Percentiles rank a stretch among this genome's conserved stretches.
Conservation (phyloP, 768 basidiomycete genomes). For the Pleurotus citrinopileatus region DNA sequence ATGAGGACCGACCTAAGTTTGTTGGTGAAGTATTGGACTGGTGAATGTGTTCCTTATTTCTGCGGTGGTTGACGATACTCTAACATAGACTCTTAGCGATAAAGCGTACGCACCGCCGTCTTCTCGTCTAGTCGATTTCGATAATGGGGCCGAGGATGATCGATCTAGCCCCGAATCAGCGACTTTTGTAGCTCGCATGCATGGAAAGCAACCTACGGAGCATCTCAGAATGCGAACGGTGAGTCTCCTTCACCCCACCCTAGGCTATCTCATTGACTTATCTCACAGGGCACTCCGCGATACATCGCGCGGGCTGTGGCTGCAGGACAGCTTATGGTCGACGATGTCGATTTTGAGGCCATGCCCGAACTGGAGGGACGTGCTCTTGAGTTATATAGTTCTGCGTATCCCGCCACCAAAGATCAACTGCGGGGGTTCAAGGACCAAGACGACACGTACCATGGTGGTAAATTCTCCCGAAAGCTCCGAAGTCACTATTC, state of each 20-base stretch:
- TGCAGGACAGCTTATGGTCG: background rate
- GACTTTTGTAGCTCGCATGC: no score
- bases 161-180: no score
- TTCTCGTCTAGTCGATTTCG: no score
- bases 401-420: background rate
- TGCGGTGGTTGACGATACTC: background rate
- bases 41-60: background rate
- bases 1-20: background rate
- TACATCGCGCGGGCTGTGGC: conserved; percentile 9
- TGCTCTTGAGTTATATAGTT: background rate
- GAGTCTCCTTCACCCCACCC: background rate
- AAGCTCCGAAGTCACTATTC: background rate
- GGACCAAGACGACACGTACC: background rate
- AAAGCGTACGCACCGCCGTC: no score
- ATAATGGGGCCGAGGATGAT: no score
- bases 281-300: conserved; percentile 3
- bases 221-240: background rate
- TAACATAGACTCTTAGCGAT: no score
- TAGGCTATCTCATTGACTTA: background rate
- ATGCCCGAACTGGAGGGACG: background rate
- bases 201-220: background rate
- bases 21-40: background rate
- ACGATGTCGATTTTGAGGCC: background rate
- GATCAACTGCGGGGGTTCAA: background rate
- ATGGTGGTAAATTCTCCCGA: background rate